These are phyloP conservation scores for Citrus reticulata DNA, from an alignment of 345 rosid species.

Conservation along the genomic window DNA sequence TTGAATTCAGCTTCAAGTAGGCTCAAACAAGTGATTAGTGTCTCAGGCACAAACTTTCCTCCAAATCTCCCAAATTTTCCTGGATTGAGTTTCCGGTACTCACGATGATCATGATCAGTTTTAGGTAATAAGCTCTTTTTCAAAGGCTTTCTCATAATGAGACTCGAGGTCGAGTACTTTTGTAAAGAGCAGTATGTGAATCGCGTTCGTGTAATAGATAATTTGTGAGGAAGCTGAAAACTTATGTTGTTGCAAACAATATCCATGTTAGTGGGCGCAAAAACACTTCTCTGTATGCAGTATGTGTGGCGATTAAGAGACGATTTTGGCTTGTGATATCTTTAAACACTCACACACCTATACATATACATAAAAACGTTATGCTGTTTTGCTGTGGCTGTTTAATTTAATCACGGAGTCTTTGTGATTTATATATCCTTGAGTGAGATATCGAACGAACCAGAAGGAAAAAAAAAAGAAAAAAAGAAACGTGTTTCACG, in stretches of 20 bases:
- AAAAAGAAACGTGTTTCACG: too few species aligned
- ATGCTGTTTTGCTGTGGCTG: too few species aligned
- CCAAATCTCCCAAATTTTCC: slow-evolving; percentile 75
- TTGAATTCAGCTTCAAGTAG: slow-evolving; percentile 63
- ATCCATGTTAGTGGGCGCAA: not conserved
- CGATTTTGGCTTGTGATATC: not conserved
- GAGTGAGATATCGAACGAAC: too few species aligned
- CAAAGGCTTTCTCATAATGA: not conserved
- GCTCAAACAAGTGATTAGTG: slow-evolving; percentile 41
- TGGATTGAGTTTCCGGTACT: not conserved
- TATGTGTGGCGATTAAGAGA: not conserved
- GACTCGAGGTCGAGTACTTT: not conserved
- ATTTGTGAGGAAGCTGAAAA: not conserved
- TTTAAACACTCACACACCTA: too few species aligned
- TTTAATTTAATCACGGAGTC: too few species aligned
- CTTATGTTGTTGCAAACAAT: slow-evolving; percentile 8
- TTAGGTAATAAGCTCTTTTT: not conserved
- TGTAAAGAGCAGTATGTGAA: not conserved
- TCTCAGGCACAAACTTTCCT: slow-evolving; percentile 80
- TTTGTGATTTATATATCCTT: too few species aligned
- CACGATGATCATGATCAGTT: not conserved
- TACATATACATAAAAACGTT: too few species aligned
- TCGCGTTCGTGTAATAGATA: not conserved
- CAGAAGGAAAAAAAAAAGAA: too few species aligned
- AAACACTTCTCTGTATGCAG: not conserved